Evolutionary conservation across 2,329 filamentous ascomycete species (phyloP), one percentile per base, ranked within the genome.

Genomic region (Hymenoscyphus scutula): DNA sequence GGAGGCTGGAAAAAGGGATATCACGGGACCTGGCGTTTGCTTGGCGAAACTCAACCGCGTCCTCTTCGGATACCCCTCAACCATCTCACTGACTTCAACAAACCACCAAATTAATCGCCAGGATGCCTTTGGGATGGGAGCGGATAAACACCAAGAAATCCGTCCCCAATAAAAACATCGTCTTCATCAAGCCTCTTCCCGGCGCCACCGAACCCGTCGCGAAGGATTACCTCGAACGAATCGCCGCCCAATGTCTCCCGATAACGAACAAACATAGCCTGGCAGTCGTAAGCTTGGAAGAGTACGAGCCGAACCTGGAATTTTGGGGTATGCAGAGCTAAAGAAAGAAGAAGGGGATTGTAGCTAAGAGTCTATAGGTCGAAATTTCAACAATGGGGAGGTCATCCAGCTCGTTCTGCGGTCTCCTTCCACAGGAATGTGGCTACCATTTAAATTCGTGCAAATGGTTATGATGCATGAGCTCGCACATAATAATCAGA

Each of bases 401-500:
- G 88, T 94, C 38, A 86, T 96, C 58, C 91, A 96, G 76, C 82
- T 96, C 1, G 92, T 96, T 1, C 82, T 96, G 29, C 89, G 88
- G 69, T 85, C 89, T 0, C 82, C 81, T 0, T 79, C 77, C 4
- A 83, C 82, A 0, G 84, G 85, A 29, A 82, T 79, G 63, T 96
- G 92, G 92, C 79, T 96, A 25, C 89, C 90, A 0, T 92, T 95
- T 72, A 81, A 86, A 65, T 92, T 92, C 72, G 90, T 96, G 17
- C 90, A 95, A 76, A 94, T 95, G 90, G 91, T 96, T 68, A 96
- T 96, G 92, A 93, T 96, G 85, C 92, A 96, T 74, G 81, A 81
- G 72, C 79, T 96, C 32, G 91, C 91, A 2, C 91, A 96, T 75
- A 93, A 90, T 80, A 89, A 91, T 75, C 89, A 96, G 74, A 96